Evolutionary conservation across 176 grass and related monocot genomes (phyloP).

Genomic region (Cenchrus americanus): DNA sequence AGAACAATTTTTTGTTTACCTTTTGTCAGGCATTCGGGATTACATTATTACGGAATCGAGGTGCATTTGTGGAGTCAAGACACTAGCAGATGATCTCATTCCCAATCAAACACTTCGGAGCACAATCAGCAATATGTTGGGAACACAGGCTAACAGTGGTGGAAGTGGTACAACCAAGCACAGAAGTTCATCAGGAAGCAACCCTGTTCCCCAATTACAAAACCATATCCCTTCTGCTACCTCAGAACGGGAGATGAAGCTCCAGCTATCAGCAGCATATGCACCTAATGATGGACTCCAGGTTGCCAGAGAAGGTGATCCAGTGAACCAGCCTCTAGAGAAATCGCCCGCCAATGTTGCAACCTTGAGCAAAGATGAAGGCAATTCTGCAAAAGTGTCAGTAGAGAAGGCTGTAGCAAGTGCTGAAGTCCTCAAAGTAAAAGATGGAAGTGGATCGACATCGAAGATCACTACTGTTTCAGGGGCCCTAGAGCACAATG

Average conservation of each 20-base stretch:
- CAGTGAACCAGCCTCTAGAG: constrained; percentile 16
- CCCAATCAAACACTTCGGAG: constrained; percentile 62
- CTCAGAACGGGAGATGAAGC: constrained; percentile 38
- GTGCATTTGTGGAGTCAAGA: constrained; percentile 65
- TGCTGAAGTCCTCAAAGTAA: constrained; percentile 21
- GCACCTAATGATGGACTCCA: constrained; percentile 26
- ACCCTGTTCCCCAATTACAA: constrained; percentile 37
- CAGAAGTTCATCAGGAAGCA: constrained; percentile 58
- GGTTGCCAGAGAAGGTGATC: constrained; percentile 9
- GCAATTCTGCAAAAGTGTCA: constrained; percentile 30
- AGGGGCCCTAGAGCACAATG: constrained; percentile 17
- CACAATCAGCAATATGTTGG: constrained; percentile 57
- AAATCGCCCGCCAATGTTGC: constrained; percentile 18
- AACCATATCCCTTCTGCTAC: constrained; percentile 30
- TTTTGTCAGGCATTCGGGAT: constrained; percentile 61
- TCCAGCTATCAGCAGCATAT: constrained; percentile 33
- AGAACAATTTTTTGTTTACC: constrained; percentile 9
- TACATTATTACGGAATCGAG: constrained; percentile 51
- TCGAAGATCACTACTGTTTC: constrained; percentile 22
- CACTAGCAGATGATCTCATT: constrained; percentile 66
- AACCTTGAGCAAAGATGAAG: constrained; percentile 42
- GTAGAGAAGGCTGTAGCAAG: constrained; percentile 27
- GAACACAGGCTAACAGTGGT: constrained; percentile 32
- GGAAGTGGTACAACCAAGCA: constrained; percentile 45
- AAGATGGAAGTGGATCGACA: constrained; percentile 36